These are phyloP conservation scores for Tetragonia tetragonoides DNA, from an alignment of 148 eudicot species.

Conservation along the genomic window DNA sequence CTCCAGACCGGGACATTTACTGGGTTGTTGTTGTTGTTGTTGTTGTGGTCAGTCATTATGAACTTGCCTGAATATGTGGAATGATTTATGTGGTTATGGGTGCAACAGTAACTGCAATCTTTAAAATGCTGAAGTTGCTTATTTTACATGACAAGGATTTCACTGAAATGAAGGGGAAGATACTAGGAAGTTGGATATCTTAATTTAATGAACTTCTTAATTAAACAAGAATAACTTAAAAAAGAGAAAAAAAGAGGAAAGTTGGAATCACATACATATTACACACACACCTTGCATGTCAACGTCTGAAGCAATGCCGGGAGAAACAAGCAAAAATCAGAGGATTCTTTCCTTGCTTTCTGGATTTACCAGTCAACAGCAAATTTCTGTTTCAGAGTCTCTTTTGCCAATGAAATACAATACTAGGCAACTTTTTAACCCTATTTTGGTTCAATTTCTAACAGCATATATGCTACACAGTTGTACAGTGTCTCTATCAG, in stretches of 20 bases:
- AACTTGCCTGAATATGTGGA: not conserved
- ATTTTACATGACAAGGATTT: not conserved
- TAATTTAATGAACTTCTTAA: no score
- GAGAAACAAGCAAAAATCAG: slow-evolving; percentile 12
- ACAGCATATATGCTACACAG: no score
- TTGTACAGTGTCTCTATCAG: no score
- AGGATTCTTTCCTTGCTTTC: not conserved
- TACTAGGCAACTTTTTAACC: not conserved
- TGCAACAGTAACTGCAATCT: not conserved
- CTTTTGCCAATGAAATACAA: not conserved
- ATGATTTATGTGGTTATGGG: not conserved
- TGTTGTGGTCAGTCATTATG: not conserved
- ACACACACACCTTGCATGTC: slow-evolving; percentile 8
- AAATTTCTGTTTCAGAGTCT: not conserved
- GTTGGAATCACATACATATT: not conserved
- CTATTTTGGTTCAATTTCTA: no score
- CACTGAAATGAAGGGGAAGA: slow-evolving; percentile 9
- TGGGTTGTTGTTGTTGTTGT: no score
- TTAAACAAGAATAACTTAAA: no score
- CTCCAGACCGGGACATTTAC: no score
- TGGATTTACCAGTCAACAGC: not conserved
- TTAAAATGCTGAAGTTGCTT: not conserved
- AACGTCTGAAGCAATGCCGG: slow-evolving; percentile 1
- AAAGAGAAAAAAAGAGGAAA: not conserved
- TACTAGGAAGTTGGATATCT: slow-evolving; percentile 5